Evolutionary conservation across 169 alveolate species (phyloP).

Genomic region (Babesia bovis): DNA sequence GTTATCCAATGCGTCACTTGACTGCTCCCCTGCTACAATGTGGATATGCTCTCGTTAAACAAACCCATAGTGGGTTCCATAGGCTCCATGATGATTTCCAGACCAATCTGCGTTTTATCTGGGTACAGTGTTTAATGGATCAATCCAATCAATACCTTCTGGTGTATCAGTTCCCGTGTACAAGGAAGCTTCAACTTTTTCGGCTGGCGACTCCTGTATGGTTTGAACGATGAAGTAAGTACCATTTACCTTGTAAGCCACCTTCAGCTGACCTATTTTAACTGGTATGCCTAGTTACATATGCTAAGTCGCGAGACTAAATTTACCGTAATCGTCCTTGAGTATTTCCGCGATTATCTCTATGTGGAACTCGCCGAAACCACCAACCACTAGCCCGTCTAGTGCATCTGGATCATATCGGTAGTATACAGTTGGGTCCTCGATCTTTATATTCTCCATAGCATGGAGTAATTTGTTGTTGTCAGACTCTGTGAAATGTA

Average conservation of each 20-base stretch:
- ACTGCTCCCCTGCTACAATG: no score
- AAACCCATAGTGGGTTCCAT: no score
- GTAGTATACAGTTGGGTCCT: constrained; percentile 49
- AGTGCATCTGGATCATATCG: constrained; percentile 39
- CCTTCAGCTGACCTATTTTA: constrained; percentile 9
- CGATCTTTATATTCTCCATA: constrained; percentile 35
- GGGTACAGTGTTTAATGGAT: background rate
- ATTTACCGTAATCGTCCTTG: constrained; percentile 30
- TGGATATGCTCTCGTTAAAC: no score
- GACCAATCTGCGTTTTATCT: constrained; percentile 38
- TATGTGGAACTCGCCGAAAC: constrained; percentile 48
- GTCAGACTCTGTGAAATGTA: background rate
- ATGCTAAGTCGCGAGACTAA: background rate
- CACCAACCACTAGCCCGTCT: constrained; percentile 39
- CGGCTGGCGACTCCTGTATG: constrained; percentile 12
- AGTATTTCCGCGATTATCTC: constrained; percentile 43
- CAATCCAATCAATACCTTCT: constrained; percentile 5
- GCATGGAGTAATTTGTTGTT: constrained; percentile 5
- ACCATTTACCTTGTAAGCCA: constrained; percentile 21
- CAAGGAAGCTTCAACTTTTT: constrained; percentile 9
- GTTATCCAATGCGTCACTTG: no score
- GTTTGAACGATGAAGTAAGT: no score
- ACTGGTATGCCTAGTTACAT: constrained; percentile 33
- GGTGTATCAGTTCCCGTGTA: constrained; percentile 16
- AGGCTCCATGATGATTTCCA: constrained; percentile 35